Evolutionary conservation across 1,284 basidiomycete species (phyloP).

Genomic region (Puccinia triticina): DNA sequence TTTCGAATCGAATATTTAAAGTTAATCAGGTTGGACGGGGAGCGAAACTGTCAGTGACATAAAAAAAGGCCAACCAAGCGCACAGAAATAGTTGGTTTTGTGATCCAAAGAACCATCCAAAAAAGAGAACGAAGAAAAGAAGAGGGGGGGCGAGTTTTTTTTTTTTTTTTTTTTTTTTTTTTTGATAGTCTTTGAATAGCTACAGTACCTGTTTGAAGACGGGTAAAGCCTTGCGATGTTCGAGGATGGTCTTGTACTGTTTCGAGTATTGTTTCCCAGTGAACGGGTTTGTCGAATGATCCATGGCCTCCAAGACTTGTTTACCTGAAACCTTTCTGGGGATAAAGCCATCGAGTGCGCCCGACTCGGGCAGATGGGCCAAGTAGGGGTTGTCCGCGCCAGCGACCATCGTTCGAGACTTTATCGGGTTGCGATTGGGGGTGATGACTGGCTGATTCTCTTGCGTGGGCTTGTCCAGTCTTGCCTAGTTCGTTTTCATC

Average conservation of each 20-base stretch:
- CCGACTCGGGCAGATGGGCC: conserved; percentile 62
- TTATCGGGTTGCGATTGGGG: neutral
- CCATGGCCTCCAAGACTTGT: conserved; percentile 75
- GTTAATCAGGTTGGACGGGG: conserved; percentile 9
- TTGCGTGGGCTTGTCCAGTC: neutral
- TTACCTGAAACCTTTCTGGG: conserved; percentile 74
- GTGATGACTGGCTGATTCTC: neutral
- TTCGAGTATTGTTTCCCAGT: conserved; percentile 75
- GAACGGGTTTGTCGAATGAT: conserved; percentile 78
- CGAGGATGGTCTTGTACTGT: conserved; percentile 84
- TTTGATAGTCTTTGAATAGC: conserved; percentile 7
- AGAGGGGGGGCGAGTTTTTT: neutral
- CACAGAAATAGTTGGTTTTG: conserved; percentile 41
- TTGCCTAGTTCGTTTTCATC: neutral
- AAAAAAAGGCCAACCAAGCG: conserved; percentile 27
- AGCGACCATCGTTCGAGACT: neutral
- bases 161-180: neutral
- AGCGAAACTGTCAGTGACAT: conserved; percentile 49
- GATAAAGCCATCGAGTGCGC: conserved; percentile 73
- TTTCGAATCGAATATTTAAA: neutral
- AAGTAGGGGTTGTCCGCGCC: conserved; percentile 66
- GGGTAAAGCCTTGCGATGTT: conserved; percentile 81
- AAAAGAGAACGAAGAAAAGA: neutral
- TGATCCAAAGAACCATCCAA: conserved; percentile 33
- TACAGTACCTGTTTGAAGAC: conserved; percentile 72